These are phyloP conservation scores for Magnusiomyces paraingens DNA, from an alignment of 1,139 yeast species.

Conservation along the genomic window DNA sequence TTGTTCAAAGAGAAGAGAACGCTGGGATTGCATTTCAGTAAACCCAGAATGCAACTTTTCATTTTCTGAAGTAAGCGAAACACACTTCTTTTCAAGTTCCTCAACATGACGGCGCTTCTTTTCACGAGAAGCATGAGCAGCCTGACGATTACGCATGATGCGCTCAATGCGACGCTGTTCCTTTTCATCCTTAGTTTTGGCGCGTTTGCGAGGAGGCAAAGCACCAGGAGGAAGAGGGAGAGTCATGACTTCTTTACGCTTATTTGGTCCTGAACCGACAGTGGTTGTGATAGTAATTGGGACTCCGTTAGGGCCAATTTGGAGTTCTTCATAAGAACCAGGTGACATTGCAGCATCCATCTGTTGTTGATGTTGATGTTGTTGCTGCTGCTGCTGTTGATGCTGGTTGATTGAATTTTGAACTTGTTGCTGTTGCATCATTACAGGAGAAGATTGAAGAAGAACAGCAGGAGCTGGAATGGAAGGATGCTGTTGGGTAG, in stretches of 20 bases:
- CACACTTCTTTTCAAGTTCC: conserved; percentile 54
- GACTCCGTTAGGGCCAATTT: background rate
- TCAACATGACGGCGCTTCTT: conserved; percentile 92
- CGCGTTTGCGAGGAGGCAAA: conserved; percentile 92
- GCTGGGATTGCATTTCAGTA: conserved; percentile 20
- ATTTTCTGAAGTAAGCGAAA: conserved; percentile 28
- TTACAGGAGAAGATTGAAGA: conserved; percentile 1
- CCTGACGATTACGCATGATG: conserved; percentile 86
- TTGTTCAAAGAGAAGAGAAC: conserved; percentile 23
- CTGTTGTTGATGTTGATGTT: too few species aligned
- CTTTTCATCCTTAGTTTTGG: conserved; percentile 93
- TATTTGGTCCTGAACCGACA: conserved; percentile 20
- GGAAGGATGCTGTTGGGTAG: background rate
- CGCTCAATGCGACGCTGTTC: conserved; percentile 94
- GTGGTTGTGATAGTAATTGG: conserved; percentile 17
- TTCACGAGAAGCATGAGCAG: conserved; percentile 96
- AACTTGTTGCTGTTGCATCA: conserved; percentile 1
- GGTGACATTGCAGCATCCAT: too few species aligned
- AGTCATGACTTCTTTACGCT: conserved; percentile 28
- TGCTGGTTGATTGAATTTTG: too few species aligned
- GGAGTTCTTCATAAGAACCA: too few species aligned
- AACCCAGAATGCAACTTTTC: conserved; percentile 25
- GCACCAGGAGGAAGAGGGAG: conserved; percentile 38
- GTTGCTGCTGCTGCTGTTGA: too few species aligned
- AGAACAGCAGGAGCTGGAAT: conserved; percentile 3